These are phyloP conservation scores for Elsinoe perseae DNA, from an alignment of 2,329 filamentous ascomycete species.

Conservation along the genomic window DNA sequence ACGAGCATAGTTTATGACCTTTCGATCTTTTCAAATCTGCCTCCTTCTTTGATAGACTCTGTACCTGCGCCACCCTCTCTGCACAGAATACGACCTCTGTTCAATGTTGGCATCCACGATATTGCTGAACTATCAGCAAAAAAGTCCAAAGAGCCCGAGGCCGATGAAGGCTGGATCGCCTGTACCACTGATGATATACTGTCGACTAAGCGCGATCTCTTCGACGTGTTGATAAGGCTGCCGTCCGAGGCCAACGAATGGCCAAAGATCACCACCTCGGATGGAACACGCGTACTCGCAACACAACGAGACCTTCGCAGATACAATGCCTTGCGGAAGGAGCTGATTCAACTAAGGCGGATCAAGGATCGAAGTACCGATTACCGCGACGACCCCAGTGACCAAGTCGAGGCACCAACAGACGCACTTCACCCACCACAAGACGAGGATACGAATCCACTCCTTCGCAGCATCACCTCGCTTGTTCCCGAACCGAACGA, in stretches of 20 bases:
- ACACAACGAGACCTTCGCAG: slow-evolving; percentile 84
- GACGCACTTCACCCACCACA: not conserved
- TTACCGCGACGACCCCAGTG: slow-evolving; percentile 23
- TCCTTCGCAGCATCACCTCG: slow-evolving; percentile 16
- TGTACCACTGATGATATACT: slow-evolving; percentile 95
- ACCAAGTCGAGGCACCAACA: slow-evolving; percentile 12
- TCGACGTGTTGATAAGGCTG: slow-evolving; percentile 81
- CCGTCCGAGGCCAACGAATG: slow-evolving; percentile 51
- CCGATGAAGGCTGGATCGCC: slow-evolving; percentile 66
- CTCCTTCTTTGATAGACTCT: slow-evolving; percentile 61
- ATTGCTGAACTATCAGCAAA: slow-evolving; percentile 67
- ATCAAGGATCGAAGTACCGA: slow-evolving; percentile 26
- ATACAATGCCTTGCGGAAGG: slow-evolving; percentile 60
- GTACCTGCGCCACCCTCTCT: slow-evolving; percentile 53
- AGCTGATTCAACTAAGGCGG: slow-evolving; percentile 41
- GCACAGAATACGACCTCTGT: slow-evolving; percentile 68
- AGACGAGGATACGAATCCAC: slow-evolving; percentile 18
- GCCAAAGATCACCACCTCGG: slow-evolving; percentile 62
- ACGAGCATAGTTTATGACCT: slow-evolving; percentile 69
- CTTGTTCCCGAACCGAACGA: not conserved
- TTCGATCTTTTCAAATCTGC: slow-evolving; percentile 85
- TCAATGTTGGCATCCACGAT: slow-evolving; percentile 87
- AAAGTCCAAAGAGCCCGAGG: slow-evolving; percentile 35
- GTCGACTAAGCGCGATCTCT: slow-evolving; percentile 74
- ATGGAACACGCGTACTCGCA: slow-evolving; percentile 63